phyloP scores from a whole-genome alignment of 129 eudicot genomes.

The Helianthus annuus region HanXRQr2.0-SUNRISE NC_035439.2:135030993-135031492 shows the following conservation, averaged over 20 bases:
- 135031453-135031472: constrained; percentile 77
- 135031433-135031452: constrained; percentile 61
- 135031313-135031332: constrained; percentile 97
- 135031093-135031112: constrained; percentile 38
- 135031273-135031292: constrained; percentile 56
- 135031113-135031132: constrained; percentile 42
- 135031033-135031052: constrained; percentile 22
- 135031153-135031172: constrained; percentile 28
- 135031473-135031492: constrained; percentile 65
- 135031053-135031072: constrained; percentile 41
- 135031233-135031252: constrained; percentile 61
- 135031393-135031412: constrained; percentile 55
- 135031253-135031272: constrained; percentile 68
- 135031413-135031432: constrained; percentile 86
- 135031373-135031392: constrained; percentile 61
- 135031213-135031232: constrained; percentile 58
- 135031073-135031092: constrained; percentile 25
- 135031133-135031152: constrained; percentile 49
- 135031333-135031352: constrained; percentile 90
- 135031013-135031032: constrained; percentile 20
- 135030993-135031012: constrained; percentile 29
- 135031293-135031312: constrained; percentile 56
- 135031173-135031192: constrained; percentile 39
- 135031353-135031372: constrained; percentile 77
- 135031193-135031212: constrained; percentile 29